phyloP scores from a whole-genome alignment of 2,329 filamentous ascomycete genomes.

The Emmonsiellopsis sp. region DNA sequence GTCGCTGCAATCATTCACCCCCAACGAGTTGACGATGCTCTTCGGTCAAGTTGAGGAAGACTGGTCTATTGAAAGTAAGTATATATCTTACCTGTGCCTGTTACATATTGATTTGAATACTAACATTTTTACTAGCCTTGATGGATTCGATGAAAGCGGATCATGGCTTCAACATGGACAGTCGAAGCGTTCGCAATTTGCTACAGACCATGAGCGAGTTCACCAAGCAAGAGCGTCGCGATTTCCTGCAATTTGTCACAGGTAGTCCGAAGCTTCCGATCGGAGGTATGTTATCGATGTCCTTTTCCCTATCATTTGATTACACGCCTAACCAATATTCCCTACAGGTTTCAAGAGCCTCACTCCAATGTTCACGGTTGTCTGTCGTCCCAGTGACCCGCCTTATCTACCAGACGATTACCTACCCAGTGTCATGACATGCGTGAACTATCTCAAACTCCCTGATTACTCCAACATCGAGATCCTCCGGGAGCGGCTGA shows the following conservation, averaged over 20 bases:
- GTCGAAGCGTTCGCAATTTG: conserved; percentile 85
- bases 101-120: conserved; percentile 8
- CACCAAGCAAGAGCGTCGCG: conserved; percentile 62
- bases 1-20: conserved; percentile 85
- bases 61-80: conserved; percentile 93
- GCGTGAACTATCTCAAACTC: conserved; percentile 96
- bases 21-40: conserved; percentile 86
- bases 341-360: conserved; percentile 81
- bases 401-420: conserved; percentile 94
- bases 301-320: conserved; percentile 6
- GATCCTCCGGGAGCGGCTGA: conserved; percentile 67
- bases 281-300: conserved; percentile 57
- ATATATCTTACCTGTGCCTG: background rate
- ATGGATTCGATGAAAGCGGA: conserved; percentile 99
- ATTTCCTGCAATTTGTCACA: conserved; percentile 96
- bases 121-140: conserved; percentile 52
- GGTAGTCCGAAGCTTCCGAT: conserved; percentile 97
- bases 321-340: conserved; percentile 24
- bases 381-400: conserved; percentile 95
- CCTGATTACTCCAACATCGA: conserved; percentile 82
- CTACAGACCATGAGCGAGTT: conserved; percentile 92
- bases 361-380: conserved; percentile 97
- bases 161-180: conserved; percentile 98
- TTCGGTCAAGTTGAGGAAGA: conserved; percentile 92
- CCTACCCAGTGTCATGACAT: conserved; percentile 99